These are phyloP conservation scores for Sanghuangporus weigelae DNA, from an alignment of 1,284 basidiomycete species.

Conservation along the genomic window DNA sequence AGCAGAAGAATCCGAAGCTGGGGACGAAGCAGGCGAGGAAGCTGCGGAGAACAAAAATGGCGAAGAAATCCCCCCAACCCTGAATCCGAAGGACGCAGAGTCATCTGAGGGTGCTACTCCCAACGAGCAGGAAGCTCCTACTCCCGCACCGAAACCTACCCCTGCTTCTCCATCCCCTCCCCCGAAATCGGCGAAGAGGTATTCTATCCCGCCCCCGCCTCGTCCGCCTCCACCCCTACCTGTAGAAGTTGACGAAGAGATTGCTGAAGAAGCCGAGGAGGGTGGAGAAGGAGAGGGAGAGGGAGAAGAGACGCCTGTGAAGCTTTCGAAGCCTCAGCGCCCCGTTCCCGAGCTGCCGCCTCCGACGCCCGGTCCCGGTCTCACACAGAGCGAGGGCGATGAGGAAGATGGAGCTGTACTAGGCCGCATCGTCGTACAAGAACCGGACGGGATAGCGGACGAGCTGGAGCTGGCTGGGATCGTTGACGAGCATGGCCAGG, in stretches of 20 bases:
- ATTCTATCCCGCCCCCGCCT: conserved; percentile 15
- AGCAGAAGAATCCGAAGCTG: neutral
- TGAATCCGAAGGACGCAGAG: neutral
- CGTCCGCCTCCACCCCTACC: conserved; percentile 14
- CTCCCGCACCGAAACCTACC: neutral
- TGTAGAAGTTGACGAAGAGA: conserved; percentile 12
- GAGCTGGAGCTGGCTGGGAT: neutral
- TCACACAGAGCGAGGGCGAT: neutral
- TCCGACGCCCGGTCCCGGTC: neutral
- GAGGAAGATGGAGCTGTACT: neutral
- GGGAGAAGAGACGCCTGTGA: neutral
- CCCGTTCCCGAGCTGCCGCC: neutral
- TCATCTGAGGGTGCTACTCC: neutral
- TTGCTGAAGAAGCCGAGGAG: conserved; percentile 11
- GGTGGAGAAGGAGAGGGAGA: neutral
- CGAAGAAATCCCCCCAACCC: neutral
- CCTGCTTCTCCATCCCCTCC: neutral
- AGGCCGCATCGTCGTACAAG: neutral
- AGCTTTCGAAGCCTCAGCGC: neutral
- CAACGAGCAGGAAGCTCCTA: conserved; percentile 1
- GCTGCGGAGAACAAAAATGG: neutral
- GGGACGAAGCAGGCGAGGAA: neutral
- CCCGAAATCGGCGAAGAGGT: neutral
- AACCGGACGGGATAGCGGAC: neutral
- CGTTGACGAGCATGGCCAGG: neutral